Percentiles rank a stretch among this genome's conserved stretches.
phyloP scores from a whole-genome alignment of 805 yeast genomes.

The Lipomyces oligophaga region DNA sequence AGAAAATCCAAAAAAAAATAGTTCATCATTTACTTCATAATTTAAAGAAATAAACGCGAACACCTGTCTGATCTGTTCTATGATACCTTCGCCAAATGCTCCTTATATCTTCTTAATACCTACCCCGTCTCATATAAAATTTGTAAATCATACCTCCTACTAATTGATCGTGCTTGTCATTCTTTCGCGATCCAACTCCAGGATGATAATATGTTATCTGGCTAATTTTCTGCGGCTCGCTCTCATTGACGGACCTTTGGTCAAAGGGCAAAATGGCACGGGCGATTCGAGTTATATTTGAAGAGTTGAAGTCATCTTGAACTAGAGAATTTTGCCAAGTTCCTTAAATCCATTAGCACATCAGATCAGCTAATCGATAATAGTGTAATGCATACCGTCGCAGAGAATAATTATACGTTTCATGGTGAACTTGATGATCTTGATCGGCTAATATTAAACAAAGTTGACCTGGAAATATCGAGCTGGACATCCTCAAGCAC shows the following conservation, averaged over 20 bases:
- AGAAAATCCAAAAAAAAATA: slow-evolving; percentile 26
- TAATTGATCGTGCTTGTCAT: not conserved
- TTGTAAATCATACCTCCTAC: slow-evolving; percentile 2
- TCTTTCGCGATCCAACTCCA: slow-evolving; percentile 12
- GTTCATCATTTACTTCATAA: slow-evolving; percentile 19
- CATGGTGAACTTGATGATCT: too few species aligned
- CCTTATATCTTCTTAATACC: not conserved
- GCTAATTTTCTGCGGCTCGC: slow-evolving; percentile 1
- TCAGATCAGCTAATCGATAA: too few species aligned
- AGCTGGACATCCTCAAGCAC: too few species aligned
- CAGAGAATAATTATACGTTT: too few species aligned
- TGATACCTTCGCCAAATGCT: slow-evolving; percentile 8
- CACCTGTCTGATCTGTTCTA: slow-evolving; percentile 9
- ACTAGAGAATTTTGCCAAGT: slow-evolving; percentile 22
- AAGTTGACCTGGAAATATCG: too few species aligned
- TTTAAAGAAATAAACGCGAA: slow-evolving; percentile 20
- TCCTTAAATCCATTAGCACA: too few species aligned
- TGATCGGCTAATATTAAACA: too few species aligned
- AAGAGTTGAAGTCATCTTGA: slow-evolving; percentile 4
- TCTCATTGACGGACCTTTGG: too few species aligned
- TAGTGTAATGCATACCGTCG: too few species aligned
- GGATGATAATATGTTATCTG: slow-evolving; percentile 14
- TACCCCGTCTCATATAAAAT: too few species aligned
- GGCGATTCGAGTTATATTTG: slow-evolving; percentile 19
- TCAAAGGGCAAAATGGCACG: slow-evolving; percentile 12